Evolutionary conservation across 345 rosid species (phyloP), one percentile per base, ranked within the genome.

Genomic region (Hibiscus syriacus): DNA sequence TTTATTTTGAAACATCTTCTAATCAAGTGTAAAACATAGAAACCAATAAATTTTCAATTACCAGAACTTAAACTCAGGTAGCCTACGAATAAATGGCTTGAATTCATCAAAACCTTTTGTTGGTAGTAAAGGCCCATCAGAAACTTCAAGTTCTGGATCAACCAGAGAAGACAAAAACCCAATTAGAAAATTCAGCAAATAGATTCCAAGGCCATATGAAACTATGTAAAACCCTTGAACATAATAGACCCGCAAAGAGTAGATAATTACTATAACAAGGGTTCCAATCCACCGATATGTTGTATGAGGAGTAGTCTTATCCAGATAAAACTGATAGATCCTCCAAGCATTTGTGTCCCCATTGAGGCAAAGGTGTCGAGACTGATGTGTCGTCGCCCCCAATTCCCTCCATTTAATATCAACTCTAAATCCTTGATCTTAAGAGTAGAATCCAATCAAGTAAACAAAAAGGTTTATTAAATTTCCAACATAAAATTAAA

Each of bases 31-130:
- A n/a, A n/a, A n/a, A n/a, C n/a, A n/a, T n/a, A 34, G 13, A 36
- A n/a, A 22, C 38, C 10, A 63, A 60, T 29, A 70, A 54, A 36
- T 6, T 39, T 69, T 57, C 16, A 11, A 48, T 81, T 86, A 93
- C 98, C 98, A 93, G 88, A 90, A 90, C 78, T 93, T 93, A 75
- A 93, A 93, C 87, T 93, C 98, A 0, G 97, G 98, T 39, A 93
- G 92, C 3, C 98, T 83, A 55, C 98, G 96, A 77, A 93, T 89
- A 74, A 93, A 93, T 1, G 98, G 98, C 85, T 87, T 90, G 84
- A 93, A 93, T 80, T 93, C 98, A 73, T 93, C 98, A 39, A 97
- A 93, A 66, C 94, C 92, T 77, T 87, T 89, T 19, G 98, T 93
- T 1, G 98, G 98, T 66, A 93, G 77, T 23, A 79, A 45, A 74